Conservation (phyloP, 495 filamentous ascomycete genomes). For the Rusavskia elegans region DNA sequence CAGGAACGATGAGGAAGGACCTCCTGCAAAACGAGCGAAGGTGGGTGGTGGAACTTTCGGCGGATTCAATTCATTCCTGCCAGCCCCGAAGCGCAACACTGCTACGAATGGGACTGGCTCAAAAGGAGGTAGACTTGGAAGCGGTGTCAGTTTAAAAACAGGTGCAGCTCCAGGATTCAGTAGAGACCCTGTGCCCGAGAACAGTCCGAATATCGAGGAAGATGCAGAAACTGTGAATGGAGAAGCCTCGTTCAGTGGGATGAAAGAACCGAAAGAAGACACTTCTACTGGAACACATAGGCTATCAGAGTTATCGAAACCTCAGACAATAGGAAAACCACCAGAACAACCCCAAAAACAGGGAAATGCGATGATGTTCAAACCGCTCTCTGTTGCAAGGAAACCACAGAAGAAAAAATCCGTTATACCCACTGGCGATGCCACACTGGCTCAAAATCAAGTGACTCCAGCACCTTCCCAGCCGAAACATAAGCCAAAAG, state of each 20-base stretch:
- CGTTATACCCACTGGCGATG: conserved; percentile 8
- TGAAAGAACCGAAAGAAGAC: neutral
- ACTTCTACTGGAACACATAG: too few species aligned
- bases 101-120: conserved; percentile 17
- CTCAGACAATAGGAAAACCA: conserved; percentile 14
- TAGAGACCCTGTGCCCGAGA: conserved; percentile 25
- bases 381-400: conserved; percentile 63
- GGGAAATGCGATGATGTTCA: conserved; percentile 74
- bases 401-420: conserved; percentile 53
- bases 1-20: conserved; percentile 34
- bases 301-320: neutral
- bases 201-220: conserved; percentile 4
- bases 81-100: conserved; percentile 54
- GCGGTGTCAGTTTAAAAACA: conserved; percentile 59
- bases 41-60: conserved; percentile 45
- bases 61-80: conserved; percentile 75
- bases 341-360: conserved; percentile 47
- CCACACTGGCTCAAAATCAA: conserved; percentile 1
- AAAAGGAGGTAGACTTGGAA: conserved; percentile 22
- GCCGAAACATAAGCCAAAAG: conserved; percentile 29
- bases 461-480: neutral
- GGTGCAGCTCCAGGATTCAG: conserved; percentile 64
- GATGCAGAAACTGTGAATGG: conserved; percentile 10
- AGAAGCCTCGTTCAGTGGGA: neutral
- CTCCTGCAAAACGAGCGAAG: conserved; percentile 55